phyloP scores from a whole-genome alignment of 2,329 filamentous ascomycete species.

The Erysiphe pulchra region DNA sequence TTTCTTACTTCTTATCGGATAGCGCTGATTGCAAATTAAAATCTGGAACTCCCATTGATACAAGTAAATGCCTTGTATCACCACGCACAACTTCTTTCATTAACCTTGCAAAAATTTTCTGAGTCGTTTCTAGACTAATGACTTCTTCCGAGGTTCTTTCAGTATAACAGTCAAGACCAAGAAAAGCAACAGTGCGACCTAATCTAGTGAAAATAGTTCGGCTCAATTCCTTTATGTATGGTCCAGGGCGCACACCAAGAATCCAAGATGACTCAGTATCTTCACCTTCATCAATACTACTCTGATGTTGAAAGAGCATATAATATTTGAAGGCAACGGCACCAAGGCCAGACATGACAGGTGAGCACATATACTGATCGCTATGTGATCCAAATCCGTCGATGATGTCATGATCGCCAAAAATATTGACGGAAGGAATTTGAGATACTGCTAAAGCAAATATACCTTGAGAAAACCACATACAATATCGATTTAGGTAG shows the following conservation, averaged over 20 bases:
- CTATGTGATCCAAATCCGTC: conserved; percentile 87
- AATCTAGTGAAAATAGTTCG: conserved; percentile 68
- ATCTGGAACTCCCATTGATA: conserved; percentile 62
- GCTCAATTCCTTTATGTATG: conserved; percentile 71
- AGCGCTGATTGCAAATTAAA: conserved; percentile 56
- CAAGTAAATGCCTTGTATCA: conserved; percentile 70
- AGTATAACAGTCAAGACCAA: conserved; percentile 77
- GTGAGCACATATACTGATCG: conserved; percentile 70
- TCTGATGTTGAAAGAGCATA: conserved; percentile 95
- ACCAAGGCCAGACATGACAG: conserved; percentile 73
- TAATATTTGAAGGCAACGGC: conserved; percentile 96
- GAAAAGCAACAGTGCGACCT: conserved; percentile 51
- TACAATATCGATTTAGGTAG: conserved; percentile 67
- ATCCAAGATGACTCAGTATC: conserved; percentile 77
- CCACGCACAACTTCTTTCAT: conserved; percentile 61
- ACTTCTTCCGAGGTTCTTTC: conserved; percentile 70
- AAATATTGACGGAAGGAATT: conserved; percentile 97
- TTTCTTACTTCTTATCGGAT: conserved; percentile 40
- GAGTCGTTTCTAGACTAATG: conserved; percentile 55
- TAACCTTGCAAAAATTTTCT: conserved; percentile 64
- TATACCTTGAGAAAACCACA: conserved; percentile 90
- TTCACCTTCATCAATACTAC: conserved; percentile 54
- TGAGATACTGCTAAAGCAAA: conserved; percentile 84
- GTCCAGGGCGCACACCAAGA: conserved; percentile 52
- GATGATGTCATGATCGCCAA: conserved; percentile 83